Percentiles rank a stretch among this genome's conserved stretches.
These are phyloP conservation scores for Cercophora newfieldiana DNA, from an alignment of 495 filamentous ascomycete genomes.

Conservation along the genomic window DNA sequence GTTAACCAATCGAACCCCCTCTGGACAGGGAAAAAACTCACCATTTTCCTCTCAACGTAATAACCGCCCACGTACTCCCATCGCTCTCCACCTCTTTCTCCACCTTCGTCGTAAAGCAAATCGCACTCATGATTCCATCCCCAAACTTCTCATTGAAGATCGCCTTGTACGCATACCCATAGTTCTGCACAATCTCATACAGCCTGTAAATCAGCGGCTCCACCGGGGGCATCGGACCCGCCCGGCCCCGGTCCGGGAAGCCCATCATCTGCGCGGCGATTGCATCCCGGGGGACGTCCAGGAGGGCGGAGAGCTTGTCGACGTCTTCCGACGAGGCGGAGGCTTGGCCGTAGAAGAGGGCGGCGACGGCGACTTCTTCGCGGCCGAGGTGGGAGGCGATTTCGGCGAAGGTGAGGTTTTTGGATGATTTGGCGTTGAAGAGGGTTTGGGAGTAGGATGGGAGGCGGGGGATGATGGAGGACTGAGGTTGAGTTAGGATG, in stretches of 20 bases:
- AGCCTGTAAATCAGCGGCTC: constrained; percentile 93
- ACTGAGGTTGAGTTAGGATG: constrained; percentile 29
- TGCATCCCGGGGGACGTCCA: constrained; percentile 58
- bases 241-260: constrained; percentile 80
- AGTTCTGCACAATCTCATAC: constrained; percentile 98
- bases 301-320: constrained; percentile 63
- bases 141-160: constrained; percentile 98
- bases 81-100: constrained; percentile 91
- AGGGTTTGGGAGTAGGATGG: constrained; percentile 71
- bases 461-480: constrained; percentile 51
- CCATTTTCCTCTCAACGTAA: constrained; percentile 94
- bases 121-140: constrained; percentile 98
- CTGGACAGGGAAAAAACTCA: constrained; percentile 43
- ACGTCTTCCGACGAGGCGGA: constrained; percentile 78
- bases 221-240: constrained; percentile 87
- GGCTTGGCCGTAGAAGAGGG: constrained; percentile 93
- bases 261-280: constrained; percentile 65
- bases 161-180: constrained; percentile 95
- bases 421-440: constrained; percentile 78
- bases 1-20: constrained; percentile 6
- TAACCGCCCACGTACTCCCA: constrained; percentile 74
- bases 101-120: constrained; percentile 88
- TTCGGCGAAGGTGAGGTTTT: constrained; percentile 74
- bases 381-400: constrained; percentile 78
- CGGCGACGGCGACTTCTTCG: constrained; percentile 86